These are phyloP conservation scores for Xylaria curta DNA, from an alignment of 495 filamentous ascomycete genomes.

Conservation along the genomic window DNA sequence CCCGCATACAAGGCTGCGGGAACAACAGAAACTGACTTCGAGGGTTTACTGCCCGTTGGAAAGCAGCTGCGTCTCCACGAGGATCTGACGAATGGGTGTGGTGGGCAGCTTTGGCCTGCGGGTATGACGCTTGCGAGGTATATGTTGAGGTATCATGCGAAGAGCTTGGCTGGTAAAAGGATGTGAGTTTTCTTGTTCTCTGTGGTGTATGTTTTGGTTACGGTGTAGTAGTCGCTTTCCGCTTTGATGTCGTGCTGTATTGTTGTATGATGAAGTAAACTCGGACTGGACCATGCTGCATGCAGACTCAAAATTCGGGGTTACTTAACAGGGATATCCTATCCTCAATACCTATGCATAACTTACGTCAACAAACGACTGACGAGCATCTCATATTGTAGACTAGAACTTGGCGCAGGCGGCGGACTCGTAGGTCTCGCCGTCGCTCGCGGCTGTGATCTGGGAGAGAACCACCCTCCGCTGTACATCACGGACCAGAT, in stretches of 20 bases:
- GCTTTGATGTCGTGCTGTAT: neutral
- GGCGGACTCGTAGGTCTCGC: slow-evolving; percentile 84
- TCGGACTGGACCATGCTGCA: neutral
- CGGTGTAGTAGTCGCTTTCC: neutral
- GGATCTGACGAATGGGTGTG: slow-evolving; percentile 85
- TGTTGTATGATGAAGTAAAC: neutral
- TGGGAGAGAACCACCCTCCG: slow-evolving; percentile 44
- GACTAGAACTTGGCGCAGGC: slow-evolving; percentile 91
- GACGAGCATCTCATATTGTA: slow-evolving; percentile 39
- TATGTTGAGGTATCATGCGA: slow-evolving; percentile 71
- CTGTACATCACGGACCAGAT: slow-evolving; percentile 85
- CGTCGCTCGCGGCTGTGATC: slow-evolving; percentile 63
- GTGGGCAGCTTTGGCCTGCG: slow-evolving; percentile 92
- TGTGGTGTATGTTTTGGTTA: neutral
- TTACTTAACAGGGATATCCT: neutral
- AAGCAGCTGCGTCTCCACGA: slow-evolving; percentile 76
- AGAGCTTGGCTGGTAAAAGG: slow-evolving; percentile 64
- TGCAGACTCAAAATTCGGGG: neutral
- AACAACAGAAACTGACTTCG: slow-evolving; percentile 70
- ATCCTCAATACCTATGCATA: neutral
- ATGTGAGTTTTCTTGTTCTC: slow-evolving; percentile 66
- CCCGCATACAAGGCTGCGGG: slow-evolving; percentile 68
- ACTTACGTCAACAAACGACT: neutral
- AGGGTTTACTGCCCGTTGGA: slow-evolving; percentile 65
- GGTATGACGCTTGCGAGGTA: slow-evolving; percentile 88